Conservation (phyloP, 768 basidiomycete species). For the Hygrophorus russula region DNA sequence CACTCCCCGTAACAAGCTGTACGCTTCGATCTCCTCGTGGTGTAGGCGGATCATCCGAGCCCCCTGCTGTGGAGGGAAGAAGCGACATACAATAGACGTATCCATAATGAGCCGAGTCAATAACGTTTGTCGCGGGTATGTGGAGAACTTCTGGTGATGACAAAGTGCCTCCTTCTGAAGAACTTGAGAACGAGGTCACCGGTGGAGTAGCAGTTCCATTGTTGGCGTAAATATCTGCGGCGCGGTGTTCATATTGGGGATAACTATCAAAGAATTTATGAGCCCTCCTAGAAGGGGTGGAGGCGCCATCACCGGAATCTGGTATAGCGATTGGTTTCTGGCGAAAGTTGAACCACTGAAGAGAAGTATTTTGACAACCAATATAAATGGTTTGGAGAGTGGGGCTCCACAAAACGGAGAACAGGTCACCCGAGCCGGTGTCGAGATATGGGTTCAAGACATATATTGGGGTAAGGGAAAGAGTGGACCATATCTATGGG, state of each 20-base stretch:
- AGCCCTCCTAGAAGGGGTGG: conserved; percentile 37
- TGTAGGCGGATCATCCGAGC: conserved; percentile 17
- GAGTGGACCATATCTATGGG: conserved; percentile 72
- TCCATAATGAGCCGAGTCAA: conserved; percentile 88
- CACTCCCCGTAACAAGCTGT: conserved; percentile 75
- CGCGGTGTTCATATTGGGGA: conserved; percentile 55
- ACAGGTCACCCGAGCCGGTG: conserved; percentile 77
- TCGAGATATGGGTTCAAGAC: conserved; percentile 71
- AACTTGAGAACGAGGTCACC: not conserved
- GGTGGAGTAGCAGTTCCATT: conserved; percentile 25
- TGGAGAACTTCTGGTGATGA: conserved; percentile 29
- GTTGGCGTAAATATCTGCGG: conserved; percentile 59
- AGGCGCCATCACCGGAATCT: conserved; percentile 20
- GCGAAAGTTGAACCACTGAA: conserved; percentile 76
- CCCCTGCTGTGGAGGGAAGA: not conserved
- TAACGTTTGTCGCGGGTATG: conserved; percentile 58
- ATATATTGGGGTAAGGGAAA: conserved; percentile 52
- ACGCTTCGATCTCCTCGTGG: conserved; percentile 16
- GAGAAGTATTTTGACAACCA: conserved; percentile 87
- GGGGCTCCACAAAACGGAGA: conserved; percentile 72
- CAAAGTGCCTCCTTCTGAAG: conserved; percentile 11
- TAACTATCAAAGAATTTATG: conserved; percentile 94
- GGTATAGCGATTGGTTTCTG: conserved; percentile 4
- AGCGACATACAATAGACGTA: conserved; percentile 76
- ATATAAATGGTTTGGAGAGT: conserved; percentile 63